Base-by-base conservation (phyloP, 768 basidiomycete genomes). In the Trametes cubensis region DNA sequence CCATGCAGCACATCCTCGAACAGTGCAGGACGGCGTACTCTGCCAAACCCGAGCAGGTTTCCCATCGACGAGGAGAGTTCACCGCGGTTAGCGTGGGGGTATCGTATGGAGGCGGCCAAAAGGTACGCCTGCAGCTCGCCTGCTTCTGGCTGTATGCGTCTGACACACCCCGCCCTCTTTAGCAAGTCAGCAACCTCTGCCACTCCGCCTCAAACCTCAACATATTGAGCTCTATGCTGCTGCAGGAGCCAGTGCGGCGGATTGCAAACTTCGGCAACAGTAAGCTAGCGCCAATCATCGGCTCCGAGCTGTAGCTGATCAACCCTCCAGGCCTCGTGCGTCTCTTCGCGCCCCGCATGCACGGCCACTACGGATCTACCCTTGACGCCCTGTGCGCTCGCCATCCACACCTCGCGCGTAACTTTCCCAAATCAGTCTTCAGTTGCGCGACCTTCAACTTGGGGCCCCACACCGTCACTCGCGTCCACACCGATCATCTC, bases 71-170 rank as follows among this genome's bases (percentile, higher is more conserved):
- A 8, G 75, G 73, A 0, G 10, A 47, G 1, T 75, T 67, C 40
- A 20, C 53, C 2, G 59, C 71, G 3, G 8, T 72, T 15, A 38
- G 65, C 0, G 60, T 44, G 26, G 72, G 75, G 1, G 58, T 70
- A 0, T 75, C 75, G 0, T 64, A 68, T 66, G 75, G 75, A 0
- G 73, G 72, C 0, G 75, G 75, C 0, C 73, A 73, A 50, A 47
- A 20, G 62, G 62, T 63, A 44, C 8, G 44, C 28, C 28, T 34
- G 34, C 34, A 34, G 6, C 34, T 34, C 34, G 4, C 34, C 10
- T 34, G 34, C 4, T 34, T 6, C 34, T 34, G 34, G 10, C 34
- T 6, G 34, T 11, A 5, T 34, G 28, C 28, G 28, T 30, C 28
- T 30, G 28, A 30, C 28, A 30, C 28, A 8, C 28, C 28, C 28